Evolutionary conservation across 2,329 filamentous ascomycete genomes (phyloP).

Genomic region (Diaporthe eres): DNA sequence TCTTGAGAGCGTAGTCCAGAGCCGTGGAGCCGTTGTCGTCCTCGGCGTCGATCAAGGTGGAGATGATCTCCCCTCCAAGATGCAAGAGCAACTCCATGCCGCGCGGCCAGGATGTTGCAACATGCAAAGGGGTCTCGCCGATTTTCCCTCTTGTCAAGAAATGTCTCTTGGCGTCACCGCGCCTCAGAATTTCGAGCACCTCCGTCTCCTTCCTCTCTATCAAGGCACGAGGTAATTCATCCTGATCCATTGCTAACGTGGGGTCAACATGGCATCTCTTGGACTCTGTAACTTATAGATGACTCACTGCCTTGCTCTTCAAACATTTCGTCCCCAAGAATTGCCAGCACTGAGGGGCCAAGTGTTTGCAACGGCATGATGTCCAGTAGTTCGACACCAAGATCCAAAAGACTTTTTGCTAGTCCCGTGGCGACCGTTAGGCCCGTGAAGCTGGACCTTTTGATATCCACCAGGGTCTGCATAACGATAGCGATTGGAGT

Average conservation of each 20-base stretch:
- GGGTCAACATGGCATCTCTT: no score
- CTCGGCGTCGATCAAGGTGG: neutral
- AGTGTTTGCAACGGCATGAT: conserved; percentile 6
- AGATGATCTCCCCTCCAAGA: neutral
- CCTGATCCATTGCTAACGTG: neutral
- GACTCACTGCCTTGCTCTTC: neutral
- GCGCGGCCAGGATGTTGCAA: neutral
- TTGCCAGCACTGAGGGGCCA: neutral
- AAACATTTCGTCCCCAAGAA: neutral
- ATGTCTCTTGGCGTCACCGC: neutral
- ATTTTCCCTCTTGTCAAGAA: neutral
- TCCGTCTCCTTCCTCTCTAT: neutral
- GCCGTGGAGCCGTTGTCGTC: conserved; percentile 14
- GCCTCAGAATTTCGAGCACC: neutral
- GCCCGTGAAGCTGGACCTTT: no score
- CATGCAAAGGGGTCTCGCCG: neutral
- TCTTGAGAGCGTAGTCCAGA: conserved; percentile 1
- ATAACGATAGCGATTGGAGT: no score
- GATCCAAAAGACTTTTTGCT: neutral
- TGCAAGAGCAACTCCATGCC: conserved; percentile 2
- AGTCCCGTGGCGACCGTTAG: neutral
- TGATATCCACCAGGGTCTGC: no score
- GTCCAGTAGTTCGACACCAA: neutral
- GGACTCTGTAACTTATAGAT: no score
- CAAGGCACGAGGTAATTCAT: neutral